phyloP scores from a whole-genome alignment of 2,329 filamentous ascomycete species.

The Talaromyces sp. region DNA sequence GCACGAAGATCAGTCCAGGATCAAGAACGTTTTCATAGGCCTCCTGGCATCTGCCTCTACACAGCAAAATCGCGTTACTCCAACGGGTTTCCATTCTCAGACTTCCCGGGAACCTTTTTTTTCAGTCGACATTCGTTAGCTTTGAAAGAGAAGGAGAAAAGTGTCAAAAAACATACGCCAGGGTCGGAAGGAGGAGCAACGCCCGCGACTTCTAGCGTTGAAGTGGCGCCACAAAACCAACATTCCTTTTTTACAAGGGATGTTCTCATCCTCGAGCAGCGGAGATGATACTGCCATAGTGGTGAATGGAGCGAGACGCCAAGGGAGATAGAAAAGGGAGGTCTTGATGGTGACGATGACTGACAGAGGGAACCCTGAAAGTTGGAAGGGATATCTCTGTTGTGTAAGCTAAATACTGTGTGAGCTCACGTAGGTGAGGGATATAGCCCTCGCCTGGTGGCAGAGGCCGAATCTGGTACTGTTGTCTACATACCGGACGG shows the following conservation, averaged over 20 bases:
- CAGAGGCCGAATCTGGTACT: too few species aligned
- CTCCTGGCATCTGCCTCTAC: not conserved
- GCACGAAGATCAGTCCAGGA: not conserved
- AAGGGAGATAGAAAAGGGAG: not conserved
- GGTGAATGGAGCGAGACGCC: not conserved
- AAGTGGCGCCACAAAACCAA: not conserved
- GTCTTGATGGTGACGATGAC: not conserved
- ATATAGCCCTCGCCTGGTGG: too few species aligned
- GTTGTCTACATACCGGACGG: too few species aligned
- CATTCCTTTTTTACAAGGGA: not conserved
- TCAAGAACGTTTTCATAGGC: not conserved
- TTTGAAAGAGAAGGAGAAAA: not conserved
- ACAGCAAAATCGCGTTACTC: not conserved
- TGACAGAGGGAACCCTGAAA: not conserved
- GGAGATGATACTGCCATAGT: not conserved
- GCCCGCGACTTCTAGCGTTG: too few species aligned
- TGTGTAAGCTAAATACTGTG: too few species aligned
- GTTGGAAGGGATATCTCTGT: too few species aligned
- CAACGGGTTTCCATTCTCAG: not conserved
- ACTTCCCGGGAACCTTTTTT: not conserved
- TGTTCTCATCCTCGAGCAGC: not conserved
- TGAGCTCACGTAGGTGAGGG: too few species aligned
- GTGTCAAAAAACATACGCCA: not conserved
- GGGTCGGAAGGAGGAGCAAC: not conserved
- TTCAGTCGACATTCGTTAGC: not conserved